A percentile compares a stretch with the other conserved stretches of the same genome.
These are phyloP conservation scores for Cercospora brassicicola DNA, from an alignment of 2,329 filamentous ascomycete species.

Conservation along the genomic window DNA sequence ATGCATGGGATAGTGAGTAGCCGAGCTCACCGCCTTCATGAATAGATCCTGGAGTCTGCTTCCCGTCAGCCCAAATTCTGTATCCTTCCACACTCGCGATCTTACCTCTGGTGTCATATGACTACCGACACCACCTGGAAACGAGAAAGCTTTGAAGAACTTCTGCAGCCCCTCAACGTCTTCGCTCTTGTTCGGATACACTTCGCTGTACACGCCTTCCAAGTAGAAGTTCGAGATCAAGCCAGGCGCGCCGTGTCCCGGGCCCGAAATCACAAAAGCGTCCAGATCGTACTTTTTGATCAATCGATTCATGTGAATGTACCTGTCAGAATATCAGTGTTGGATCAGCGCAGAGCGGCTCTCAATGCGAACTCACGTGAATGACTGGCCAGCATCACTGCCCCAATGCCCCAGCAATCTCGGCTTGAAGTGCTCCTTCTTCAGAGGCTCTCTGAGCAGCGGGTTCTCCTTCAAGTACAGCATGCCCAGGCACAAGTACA, in stretches of 20 bases:
- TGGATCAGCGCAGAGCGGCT: not conserved
- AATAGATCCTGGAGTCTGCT: constrained; percentile 68
- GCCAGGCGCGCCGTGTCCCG: constrained; percentile 75
- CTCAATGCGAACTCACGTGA: constrained; percentile 50
- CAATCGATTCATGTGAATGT: constrained; percentile 77
- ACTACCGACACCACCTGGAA: constrained; percentile 74
- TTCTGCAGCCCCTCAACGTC: constrained; percentile 67
- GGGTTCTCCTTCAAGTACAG: constrained; percentile 75
- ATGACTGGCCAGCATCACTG: constrained; percentile 76
- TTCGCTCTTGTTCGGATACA: constrained; percentile 72
- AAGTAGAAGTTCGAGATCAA: constrained; percentile 75
- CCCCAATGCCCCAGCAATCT: constrained; percentile 77
- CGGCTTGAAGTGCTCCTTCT: constrained; percentile 69
- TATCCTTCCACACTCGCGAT: not conserved
- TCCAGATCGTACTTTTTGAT: constrained; percentile 76
- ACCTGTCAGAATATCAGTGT: constrained; percentile 40
- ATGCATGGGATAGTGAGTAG: constrained; percentile 78
- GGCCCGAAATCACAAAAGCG: constrained; percentile 71
- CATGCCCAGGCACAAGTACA: constrained; percentile 77
- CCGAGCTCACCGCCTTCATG: constrained; percentile 80
- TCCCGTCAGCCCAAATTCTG: not conserved
- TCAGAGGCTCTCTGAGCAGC: constrained; percentile 67
- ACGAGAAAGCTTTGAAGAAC: constrained; percentile 83
- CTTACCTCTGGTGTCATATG: constrained; percentile 61
- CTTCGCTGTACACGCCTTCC: constrained; percentile 74